A percentile compares a stretch with the other conserved stretches of the same genome.
Evolutionary conservation across 352 stramenopile genomes (phyloP).

Genomic region (Globisporangium echinulatum): DNA sequence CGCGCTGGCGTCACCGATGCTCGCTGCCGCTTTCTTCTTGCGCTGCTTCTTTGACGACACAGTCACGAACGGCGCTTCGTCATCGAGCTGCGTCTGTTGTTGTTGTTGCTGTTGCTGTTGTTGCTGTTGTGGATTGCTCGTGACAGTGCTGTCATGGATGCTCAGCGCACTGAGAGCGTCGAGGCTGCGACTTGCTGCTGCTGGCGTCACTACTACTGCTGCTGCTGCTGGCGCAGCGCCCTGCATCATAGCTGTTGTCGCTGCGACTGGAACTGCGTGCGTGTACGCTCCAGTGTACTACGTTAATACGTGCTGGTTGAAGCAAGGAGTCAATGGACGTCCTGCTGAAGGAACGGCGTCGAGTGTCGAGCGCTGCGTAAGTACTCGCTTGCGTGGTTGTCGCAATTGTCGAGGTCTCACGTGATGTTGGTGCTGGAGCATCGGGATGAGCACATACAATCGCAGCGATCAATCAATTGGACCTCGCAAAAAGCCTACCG

Average conservation of each 20-base stretch:
- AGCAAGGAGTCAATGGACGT: too few species aligned
- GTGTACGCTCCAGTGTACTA: background rate
- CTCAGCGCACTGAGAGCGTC: conserved; percentile 3
- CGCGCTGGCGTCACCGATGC: background rate
- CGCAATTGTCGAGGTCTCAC: too few species aligned
- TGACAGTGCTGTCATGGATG: conserved; percentile 1
- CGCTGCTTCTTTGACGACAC: background rate
- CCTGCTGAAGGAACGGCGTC: too few species aligned
- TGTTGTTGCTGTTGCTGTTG: background rate
- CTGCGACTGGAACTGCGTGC: background rate
- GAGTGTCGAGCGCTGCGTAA: too few species aligned
- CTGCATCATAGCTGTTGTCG: too few species aligned
- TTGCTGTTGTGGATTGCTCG: background rate
- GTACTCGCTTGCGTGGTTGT: too few species aligned
- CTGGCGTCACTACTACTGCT: background rate
- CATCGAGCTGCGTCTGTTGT: background rate
- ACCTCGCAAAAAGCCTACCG: too few species aligned
- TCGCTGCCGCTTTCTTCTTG: background rate
- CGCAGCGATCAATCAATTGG: too few species aligned
- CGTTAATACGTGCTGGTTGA: too few species aligned
- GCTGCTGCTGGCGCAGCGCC: background rate
- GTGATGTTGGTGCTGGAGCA: too few species aligned
- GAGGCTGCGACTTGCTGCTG: background rate
- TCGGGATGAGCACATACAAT: too few species aligned
- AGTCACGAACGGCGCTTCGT: conserved; percentile 1